Base-by-base conservation (phyloP, 2,329 filamentous ascomycete species). In the Colletotrichum sp. region DNA sequence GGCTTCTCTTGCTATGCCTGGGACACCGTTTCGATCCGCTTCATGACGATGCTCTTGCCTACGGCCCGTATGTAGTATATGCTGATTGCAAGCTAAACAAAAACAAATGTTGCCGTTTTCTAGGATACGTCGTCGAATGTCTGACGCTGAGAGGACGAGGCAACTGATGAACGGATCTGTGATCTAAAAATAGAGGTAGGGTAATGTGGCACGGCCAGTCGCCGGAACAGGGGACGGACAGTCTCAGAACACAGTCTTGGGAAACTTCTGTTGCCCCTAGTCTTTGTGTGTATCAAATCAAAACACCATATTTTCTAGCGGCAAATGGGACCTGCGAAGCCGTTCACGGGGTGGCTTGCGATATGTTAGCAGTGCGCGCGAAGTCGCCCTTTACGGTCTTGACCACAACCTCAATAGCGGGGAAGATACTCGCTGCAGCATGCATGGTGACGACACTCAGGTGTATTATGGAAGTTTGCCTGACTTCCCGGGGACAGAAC, bases 391-490 rank as follows among this genome's bases (percentile, higher is more conserved):
- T 22, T 24, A 12, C 36, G 36, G 36, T 39, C 36, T 18, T 39
- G 13, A 30, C n/a, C 36, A 28, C 15, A 24, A 44, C 34, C 34
- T n/a, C 34, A 5, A 28, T 16, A n/a, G 34, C 34, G 22, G 64
- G 16, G 26, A 30, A 48, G 16, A 28, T 57, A 57, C 57, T 44
- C 66, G 24, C 28, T 18, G 57, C 30, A 24, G 26, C 39, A 64
- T 73, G 57, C 32, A 57, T 28, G 66, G 57, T 70, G 71, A 73
- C 71, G 71, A 73, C 66, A 73, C n/a, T 18, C 39, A 26, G 28
- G 24, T 63, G 39, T 57, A 36, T 57, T 57, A 26, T 57, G 64
- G 18, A 8, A 62, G 22, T 30, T 60, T 60, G 16, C 9, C n/a
- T 16, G 57, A 30, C 26, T 30, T 24, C 15, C 28, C 39, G 16